phyloP scores from a whole-genome alignment of 352 stramenopile species.

The Phytophthora constricta region DNA sequence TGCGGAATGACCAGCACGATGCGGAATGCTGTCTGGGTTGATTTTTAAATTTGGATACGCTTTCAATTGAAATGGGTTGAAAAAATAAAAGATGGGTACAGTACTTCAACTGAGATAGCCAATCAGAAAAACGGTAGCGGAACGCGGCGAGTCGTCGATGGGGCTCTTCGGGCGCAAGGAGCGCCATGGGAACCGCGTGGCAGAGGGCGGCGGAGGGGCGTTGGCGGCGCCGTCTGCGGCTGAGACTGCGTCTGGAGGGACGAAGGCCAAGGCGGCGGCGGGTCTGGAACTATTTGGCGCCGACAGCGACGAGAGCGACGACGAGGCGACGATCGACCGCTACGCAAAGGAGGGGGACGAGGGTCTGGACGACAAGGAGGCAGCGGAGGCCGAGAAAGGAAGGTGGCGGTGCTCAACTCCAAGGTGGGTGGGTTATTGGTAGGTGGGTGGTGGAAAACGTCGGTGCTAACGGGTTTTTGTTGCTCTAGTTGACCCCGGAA shows the following conservation, averaged over 20 bases:
- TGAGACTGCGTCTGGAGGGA: not conserved
- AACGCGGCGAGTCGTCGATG: too few relatives aligned
- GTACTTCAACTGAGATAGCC: conserved; percentile 37
- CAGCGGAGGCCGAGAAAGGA: conserved; percentile 56
- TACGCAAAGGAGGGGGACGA: conserved; percentile 56
- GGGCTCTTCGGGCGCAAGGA: conserved; percentile 46
- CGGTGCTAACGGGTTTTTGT: not conserved
- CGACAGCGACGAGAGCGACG: conserved; percentile 83
- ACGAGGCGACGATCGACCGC: conserved; percentile 78
- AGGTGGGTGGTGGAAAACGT: not conserved
- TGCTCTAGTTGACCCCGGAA: conserved; percentile 71
- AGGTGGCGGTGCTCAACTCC: conserved; percentile 69
- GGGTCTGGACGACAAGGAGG: conserved; percentile 30
- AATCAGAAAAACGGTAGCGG: too few relatives aligned
- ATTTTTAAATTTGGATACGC: too few relatives aligned
- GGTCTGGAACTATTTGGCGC: conserved; percentile 71
- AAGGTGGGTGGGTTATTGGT: conserved; percentile 43
- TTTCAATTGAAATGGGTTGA: not conserved
- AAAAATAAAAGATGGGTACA: conserved; percentile 8
- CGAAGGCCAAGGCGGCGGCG: conserved; percentile 17
- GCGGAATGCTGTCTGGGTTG: too few relatives aligned
- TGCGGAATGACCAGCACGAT: not conserved
- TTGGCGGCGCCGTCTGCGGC: conserved; percentile 8
- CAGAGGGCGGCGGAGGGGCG: conserved; percentile 40
- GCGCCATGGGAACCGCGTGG: conserved; percentile 35